A percentile compares a stretch with the other conserved stretches of the same genome.
These are phyloP conservation scores for Eucalyptus pauciflora DNA, from an alignment of 345 rosid genomes.

Conservation along the genomic window DNA sequence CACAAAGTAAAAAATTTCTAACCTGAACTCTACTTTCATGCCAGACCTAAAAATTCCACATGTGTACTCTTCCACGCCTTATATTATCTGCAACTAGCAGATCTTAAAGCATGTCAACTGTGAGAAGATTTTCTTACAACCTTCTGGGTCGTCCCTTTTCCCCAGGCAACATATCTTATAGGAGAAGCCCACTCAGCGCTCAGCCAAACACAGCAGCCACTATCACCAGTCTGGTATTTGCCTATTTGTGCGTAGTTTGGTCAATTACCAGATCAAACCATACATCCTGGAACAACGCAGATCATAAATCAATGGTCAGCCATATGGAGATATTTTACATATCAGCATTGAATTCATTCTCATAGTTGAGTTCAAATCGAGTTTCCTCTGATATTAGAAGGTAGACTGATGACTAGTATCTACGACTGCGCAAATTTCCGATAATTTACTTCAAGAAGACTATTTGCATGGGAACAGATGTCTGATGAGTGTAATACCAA, in stretches of 20 bases:
- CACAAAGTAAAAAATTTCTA: not conserved
- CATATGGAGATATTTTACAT: not conserved
- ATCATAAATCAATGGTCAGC: not conserved
- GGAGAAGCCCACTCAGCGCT: not conserved
- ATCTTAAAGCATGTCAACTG: not conserved
- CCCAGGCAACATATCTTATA: not conserved
- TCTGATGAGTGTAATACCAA: not conserved
- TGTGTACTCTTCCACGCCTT: not conserved
- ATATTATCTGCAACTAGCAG: not conserved
- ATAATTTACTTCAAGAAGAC: not conserved
- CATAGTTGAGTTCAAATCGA: not conserved
- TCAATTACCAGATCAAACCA: not conserved
- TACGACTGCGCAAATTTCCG: not conserved
- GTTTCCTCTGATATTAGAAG: not conserved
- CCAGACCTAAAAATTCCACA: not conserved
- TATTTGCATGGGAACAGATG: not conserved
- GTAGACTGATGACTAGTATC: not conserved
- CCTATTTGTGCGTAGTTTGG: not conserved
- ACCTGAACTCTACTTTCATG: not conserved
- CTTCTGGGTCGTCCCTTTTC: not conserved
- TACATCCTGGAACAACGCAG: not conserved
- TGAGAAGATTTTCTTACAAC: not conserved
- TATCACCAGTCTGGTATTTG: not conserved
- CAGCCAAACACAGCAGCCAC: not conserved
- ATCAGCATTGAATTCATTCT: not conserved